Evolutionary conservation across 2,329 filamentous ascomycete genomes (phyloP), one percentile per base, ranked within the genome.

Genomic region (Aspergillus neotritici): DNA sequence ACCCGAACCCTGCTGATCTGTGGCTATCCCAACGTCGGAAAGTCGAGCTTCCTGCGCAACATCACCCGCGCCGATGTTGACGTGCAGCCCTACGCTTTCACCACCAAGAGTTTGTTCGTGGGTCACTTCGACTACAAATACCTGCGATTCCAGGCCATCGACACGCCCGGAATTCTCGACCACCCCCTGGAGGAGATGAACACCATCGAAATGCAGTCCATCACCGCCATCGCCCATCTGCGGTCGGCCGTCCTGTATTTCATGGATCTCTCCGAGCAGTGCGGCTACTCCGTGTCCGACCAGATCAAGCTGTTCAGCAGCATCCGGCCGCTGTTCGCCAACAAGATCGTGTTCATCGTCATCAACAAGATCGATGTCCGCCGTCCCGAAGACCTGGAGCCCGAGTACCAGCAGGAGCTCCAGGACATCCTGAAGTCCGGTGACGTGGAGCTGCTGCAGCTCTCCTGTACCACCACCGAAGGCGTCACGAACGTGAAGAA

Each of bases 151-250:
- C 86, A 90, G 72, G 90, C 89, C 21, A 96, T 98, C 57, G 93
- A 98, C 70, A 98, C 93, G 9, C 91, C 91, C n/a, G 93, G 93
- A 76, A 95, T 98, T 55, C 74, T 98, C 48, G 93, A 98, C 59
- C 93, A 98, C 66, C 90, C 91, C 30, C 80, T 98, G 7, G 93
- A 97, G 71, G 93, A 97, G 73, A 98, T 97, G 93, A 95, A 96
- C 73, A 97, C 93, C 3, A 98, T 98, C 63, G 93, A 98, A 71
- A 97, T 97, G 88, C 93, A 97, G 75, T 86, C 86, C 49, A 96
- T 98, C 56, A 97, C 91, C 13, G 93, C 94, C 9, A 95, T 98
- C 72, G 93, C 93, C 40, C 94, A 98, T 74, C 76, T 98, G 63
- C 82, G 91, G 58, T 94, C 90, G 33, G 91, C 91, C 44, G 94